A percentile compares a stretch with the other conserved stretches of the same genome.
These are phyloP conservation scores for Extremus antarcticus DNA, from an alignment of 495 filamentous ascomycete genomes.

Conservation along the genomic window DNA sequence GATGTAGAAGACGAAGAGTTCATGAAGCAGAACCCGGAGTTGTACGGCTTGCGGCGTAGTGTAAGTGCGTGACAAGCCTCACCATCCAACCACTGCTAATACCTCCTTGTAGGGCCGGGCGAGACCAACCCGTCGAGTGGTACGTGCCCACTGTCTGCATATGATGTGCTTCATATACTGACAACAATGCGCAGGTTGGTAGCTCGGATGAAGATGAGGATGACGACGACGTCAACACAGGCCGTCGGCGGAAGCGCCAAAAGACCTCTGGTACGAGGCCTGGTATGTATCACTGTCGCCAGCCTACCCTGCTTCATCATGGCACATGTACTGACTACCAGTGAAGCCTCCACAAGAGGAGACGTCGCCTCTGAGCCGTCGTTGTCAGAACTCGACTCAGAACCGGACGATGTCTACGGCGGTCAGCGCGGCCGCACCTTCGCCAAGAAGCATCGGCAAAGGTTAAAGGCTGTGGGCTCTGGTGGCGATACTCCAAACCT, in stretches of 20 bases:
- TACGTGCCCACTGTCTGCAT: conserved; percentile 22
- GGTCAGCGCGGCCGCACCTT: conserved; percentile 53
- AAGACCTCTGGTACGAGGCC: conserved; percentile 29
- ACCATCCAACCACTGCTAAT: conserved; percentile 26
- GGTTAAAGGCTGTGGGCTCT: conserved; percentile 46
- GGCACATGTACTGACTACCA: conserved; percentile 15
- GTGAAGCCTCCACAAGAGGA: conserved; percentile 52
- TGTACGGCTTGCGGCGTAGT: conserved; percentile 88
- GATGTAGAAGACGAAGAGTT: conserved; percentile 56
- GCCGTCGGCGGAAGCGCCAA: conserved; percentile 33
- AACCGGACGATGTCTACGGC: conserved; percentile 52
- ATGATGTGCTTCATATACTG: neutral
- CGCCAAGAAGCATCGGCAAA: conserved; percentile 62
- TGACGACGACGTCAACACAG: conserved; percentile 46
- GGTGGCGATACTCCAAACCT: conserved; percentile 43
- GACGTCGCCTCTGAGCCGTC: conserved; percentile 47
- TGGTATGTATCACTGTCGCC: conserved; percentile 22
- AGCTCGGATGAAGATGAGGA: conserved; percentile 66
- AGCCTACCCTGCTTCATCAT: neutral
- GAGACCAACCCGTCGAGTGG: conserved; percentile 40
- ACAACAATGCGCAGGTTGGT: conserved; percentile 42
- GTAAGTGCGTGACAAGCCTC: conserved; percentile 40
- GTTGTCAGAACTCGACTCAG: conserved; percentile 46
- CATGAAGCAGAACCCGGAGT: conserved; percentile 84
- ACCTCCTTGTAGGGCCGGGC: conserved; percentile 39